Base-by-base conservation (phyloP, 768 basidiomycete species). In the Mycena crocata region DNA sequence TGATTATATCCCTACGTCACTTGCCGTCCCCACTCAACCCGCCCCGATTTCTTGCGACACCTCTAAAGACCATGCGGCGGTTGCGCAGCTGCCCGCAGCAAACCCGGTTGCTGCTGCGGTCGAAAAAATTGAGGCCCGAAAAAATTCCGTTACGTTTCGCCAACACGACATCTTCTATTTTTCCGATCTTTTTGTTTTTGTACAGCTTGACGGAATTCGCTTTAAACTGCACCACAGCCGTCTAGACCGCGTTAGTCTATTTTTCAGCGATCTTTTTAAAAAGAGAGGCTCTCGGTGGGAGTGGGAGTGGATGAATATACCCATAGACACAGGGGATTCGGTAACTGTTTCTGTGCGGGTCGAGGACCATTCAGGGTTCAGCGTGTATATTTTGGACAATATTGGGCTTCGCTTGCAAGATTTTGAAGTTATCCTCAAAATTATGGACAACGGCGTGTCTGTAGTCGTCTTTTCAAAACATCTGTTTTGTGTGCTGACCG, bases 161-260 rank as follows among this genome's bases (percentile, higher is more conserved):
- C 35, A 35, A 19, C 49, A 39, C 45, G 32, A 30, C 6, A 49
- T 8, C 6, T 31, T 60, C 8, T 51, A 35, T 24, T 60, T 60
- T 37, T 0, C 12, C 6, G 57, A 58, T 10, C 44, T 32, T 15
- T 46, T 45, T 19, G 9, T 58, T 6, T 48, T 58, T 23, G 23
- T 58, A 1, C 57, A 58, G 40, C 44, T 58, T 15, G 23, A 23
- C 21, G 30, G 28, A 5, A 40, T 58, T 31, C 57, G 57, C 5
- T 58, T 46, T 13, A 58, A 34, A 35, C 21, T 58, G 31, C 42
- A 58, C 34, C 28, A 45, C 23, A 34, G 23, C 32, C 57, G 45
- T 23, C 57, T 58, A 13, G n/a, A 21, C 34, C 24, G 23, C 10
- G 15, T 34, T 5, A 48, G 57, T 12, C 6, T 5, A 9, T 58